These are phyloP conservation scores for Polygonum aviculare DNA, from an alignment of 148 eudicot species.

Conservation along the genomic window DNA sequence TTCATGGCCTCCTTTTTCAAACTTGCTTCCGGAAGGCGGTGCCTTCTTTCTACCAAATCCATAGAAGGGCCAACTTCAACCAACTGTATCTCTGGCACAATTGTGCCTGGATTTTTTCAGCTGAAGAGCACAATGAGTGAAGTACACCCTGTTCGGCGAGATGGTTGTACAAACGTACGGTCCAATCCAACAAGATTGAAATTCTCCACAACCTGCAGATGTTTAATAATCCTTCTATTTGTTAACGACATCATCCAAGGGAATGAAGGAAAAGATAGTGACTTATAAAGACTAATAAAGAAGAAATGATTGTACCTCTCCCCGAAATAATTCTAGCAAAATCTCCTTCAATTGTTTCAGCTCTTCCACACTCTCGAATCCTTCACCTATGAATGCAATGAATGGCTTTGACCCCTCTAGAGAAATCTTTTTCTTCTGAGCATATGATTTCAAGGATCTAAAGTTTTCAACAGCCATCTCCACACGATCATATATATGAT, in stretches of 20 bases:
- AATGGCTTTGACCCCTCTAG: slow-evolving; percentile 89
- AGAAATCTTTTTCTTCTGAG: slow-evolving; percentile 72
- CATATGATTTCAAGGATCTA: slow-evolving; percentile 64
- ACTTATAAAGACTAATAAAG: no score
- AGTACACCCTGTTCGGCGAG: slow-evolving; percentile 53
- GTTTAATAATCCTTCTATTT: slow-evolving; percentile 5
- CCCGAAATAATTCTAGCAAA: slow-evolving; percentile 77
- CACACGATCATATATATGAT: slow-evolving; percentile 87
- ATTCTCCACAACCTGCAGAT: slow-evolving; percentile 51
- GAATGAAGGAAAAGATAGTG: neutral
- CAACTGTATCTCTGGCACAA: slow-evolving; percentile 71
- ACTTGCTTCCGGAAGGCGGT: slow-evolving; percentile 74
- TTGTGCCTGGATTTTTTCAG: slow-evolving; percentile 77
- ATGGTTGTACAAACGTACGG: slow-evolving; percentile 79
- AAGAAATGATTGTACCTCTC: slow-evolving; percentile 46
- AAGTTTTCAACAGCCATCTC: slow-evolving; percentile 84
- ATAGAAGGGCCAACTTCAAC: slow-evolving; percentile 94
- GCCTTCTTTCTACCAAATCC: slow-evolving; percentile 79
- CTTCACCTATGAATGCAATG: slow-evolving; percentile 90
- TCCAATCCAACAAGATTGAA: slow-evolving; percentile 85
- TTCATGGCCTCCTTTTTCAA: slow-evolving; percentile 73
- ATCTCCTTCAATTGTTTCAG: slow-evolving; percentile 90
- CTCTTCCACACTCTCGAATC: slow-evolving; percentile 78
- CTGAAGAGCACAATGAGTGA: slow-evolving; percentile 71
- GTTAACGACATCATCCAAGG: neutral